Evolutionary conservation across 2,329 filamentous ascomycete species (phyloP), one percentile per base, ranked within the genome.

Genomic region (Balansia obtecta): DNA sequence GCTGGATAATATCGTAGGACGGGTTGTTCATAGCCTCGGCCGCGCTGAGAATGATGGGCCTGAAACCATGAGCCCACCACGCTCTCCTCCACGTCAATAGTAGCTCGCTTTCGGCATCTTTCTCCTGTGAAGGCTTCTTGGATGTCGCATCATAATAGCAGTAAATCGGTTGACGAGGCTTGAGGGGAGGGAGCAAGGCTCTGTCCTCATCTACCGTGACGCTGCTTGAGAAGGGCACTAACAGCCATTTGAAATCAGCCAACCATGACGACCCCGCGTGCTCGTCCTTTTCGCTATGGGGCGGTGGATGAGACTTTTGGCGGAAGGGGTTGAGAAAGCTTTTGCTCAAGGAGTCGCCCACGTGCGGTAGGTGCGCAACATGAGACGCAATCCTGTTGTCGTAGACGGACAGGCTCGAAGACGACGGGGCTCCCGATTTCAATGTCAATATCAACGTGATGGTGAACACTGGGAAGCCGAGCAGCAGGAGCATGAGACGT

Each of bases 31-130:
- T 85, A 16, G 90, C 89, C 63, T 97, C 91, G 1, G 78, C 80
- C 15, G 81, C 77, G 47, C 86, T 83, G 50, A 97, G 68, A 40
- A 97, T 85, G 8, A 93, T 75, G 0, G 93, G 91, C 54, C 76
- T 82, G 69, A 97, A 96, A 11, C 91, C 93, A 60, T 94, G 82
- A 0, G 90, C 88, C 87, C 88, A 97, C 89, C 91, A 97, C 2
- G 91, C 90, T 44, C 88, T 79, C 53, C 90, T 79, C 93, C 93
- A 97, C 49, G 86, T 85, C 51, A 95, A 71, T 46, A 97, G 74
- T 52, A 97, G 70, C 52, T 83, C 78, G 61, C 84, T 84, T 63
- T 96, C 87, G 4, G 87, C 86, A 53, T 85, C 78, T 58, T 79
- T 79, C 47, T 79, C 75, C 16, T 77, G 76, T 46, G 77, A 73